Base-by-base conservation (phyloP, 2,329 filamentous ascomycete genomes). In the Epichloe sylvatica region DNA sequence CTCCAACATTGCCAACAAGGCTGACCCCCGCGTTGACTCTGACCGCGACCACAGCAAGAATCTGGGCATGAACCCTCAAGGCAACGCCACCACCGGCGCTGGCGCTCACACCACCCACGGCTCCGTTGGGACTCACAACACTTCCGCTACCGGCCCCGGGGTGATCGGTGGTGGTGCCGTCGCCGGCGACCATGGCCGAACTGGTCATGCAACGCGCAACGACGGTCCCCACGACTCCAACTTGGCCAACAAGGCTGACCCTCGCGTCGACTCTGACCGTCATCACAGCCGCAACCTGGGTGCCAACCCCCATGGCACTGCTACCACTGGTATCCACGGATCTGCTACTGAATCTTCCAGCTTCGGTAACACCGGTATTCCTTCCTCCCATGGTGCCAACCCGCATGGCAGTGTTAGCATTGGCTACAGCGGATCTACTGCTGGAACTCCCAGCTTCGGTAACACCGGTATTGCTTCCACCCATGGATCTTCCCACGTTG, bases 21-120 rank as follows among this genome's bases (percentile, higher is more conserved):
- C 61, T 2, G 76, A 80, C 75, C 75, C 75, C 19, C 65, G 73
- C n/a, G 66, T 77, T 47, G 75, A 80, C 59, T 74, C 71, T 4
- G 73, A 79, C 56, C 64, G 72, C 13, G 71, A 73, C 48, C 62
- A 66, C 43, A 64, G 61, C 56, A 58, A 58, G 49, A 68, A 62
- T 56, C 35, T 62, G 53, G 62, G 62, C 12, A 52, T 54, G 34
- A 64, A 64, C 55, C 57, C 62, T 15, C 67, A 70, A 3, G 53
- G 53, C 11, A 52, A 40, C 25, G 51, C 43, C 23, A 53, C 50
- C 17, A 53, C 51, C 15, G 19, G 45, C 37, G 45, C 50, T 30
- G 53, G 48, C n/a, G 38, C 47, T 37, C 35, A 30, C 23, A 13
- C 25, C n/a, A 45, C 42, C 11, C 42, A 45, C 33, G 17, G 30